Base-by-base conservation (phyloP, 768 basidiomycete genomes). In the Hericium rajendrae region DNA sequence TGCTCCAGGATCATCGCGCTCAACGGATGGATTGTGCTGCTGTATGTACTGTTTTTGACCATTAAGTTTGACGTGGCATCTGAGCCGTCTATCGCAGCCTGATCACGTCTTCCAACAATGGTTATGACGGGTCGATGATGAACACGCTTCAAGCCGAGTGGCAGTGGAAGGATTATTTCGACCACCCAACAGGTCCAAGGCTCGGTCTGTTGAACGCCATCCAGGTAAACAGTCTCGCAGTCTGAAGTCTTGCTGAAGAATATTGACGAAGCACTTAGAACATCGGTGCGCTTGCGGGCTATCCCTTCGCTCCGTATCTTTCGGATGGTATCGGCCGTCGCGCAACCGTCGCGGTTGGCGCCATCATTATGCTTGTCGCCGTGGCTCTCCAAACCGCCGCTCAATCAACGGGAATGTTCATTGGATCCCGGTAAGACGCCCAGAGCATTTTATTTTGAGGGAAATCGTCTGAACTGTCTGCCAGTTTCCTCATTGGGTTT, bases 51-150 rank as follows among this genome's bases (percentile, higher is more conserved):
- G 5, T 50, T 4, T 32, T 11, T 13, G 24, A 3, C n/a, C 26
- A 18, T 15, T 46, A 2, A 46, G 13, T 15, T n/a, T 18, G 43
- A 32, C 32, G 32, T 20, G 43, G 20, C 20, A 51, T 24, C 28
- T 53, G 18, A 37, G 28, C 15, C n/a, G 15, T 39, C 6, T 26
- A 51, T 20, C 54, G 20, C 55, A 85, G 84, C 51, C 80, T 88
- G 60, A 84, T 88, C 66, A 88, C 86, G 11, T 86, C 86, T 24
- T 85, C 84, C 13, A 86, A 83, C 51, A 86, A 82, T 67, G 87
- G 86, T 53, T 88, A 83, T 66, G 87, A 88, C 64, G 84, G 85
- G 59, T 83, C 80, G 68, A 82, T 88, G 81, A 86, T 88, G 86
- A 88, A 89, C 70, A 85, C 84, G 67, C 74, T 91, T 43, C 88